Evolutionary conservation across 768 basidiomycete genomes (phyloP).

Genomic region (Paxillus rubicundulus): DNA sequence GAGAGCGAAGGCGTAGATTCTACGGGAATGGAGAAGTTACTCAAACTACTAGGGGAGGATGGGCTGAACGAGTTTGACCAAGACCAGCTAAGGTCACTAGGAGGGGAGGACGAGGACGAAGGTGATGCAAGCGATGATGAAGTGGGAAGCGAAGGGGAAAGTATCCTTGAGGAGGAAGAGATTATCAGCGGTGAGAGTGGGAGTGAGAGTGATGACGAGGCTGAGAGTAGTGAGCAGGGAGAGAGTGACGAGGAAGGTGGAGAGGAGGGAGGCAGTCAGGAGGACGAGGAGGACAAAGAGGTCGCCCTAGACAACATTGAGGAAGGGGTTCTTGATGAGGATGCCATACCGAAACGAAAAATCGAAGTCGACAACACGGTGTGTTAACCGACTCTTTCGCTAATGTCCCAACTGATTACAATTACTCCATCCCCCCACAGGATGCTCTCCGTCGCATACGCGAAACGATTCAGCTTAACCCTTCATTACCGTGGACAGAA

Average conservation of each 20-base stretch:
- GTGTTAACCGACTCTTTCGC: slow-evolving; percentile 21
- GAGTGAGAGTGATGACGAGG: slow-evolving; percentile 21
- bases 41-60: slow-evolving; percentile 61
- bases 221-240: no score
- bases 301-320: slow-evolving; percentile 70
- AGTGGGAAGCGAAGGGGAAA: slow-evolving; percentile 21
- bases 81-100: slow-evolving; percentile 47
- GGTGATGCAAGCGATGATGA: slow-evolving; percentile 4
- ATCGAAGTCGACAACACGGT: slow-evolving; percentile 71
- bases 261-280: slow-evolving; percentile 30
- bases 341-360: slow-evolving; percentile 78
- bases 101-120: slow-evolving; percentile 30
- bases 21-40: slow-evolving; percentile 54
- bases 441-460: slow-evolving; percentile 79
- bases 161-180: background rate
- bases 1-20: slow-evolving; percentile 51
- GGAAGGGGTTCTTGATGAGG: slow-evolving; percentile 65
- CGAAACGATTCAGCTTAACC: slow-evolving; percentile 70
- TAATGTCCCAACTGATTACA: background rate
- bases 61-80: slow-evolving; percentile 64
- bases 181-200: slow-evolving; percentile 14
- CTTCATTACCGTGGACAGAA: slow-evolving; percentile 81
- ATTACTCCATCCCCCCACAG: slow-evolving; percentile 35
- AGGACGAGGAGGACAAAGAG: slow-evolving; percentile 40
- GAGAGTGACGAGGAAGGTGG: slow-evolving; percentile 15